Percentiles rank a stretch among this genome's conserved stretches.
These are phyloP conservation scores for Tubosaeta sp. DNA, from an alignment of 768 basidiomycete genomes.

Conservation along the genomic window DNA sequence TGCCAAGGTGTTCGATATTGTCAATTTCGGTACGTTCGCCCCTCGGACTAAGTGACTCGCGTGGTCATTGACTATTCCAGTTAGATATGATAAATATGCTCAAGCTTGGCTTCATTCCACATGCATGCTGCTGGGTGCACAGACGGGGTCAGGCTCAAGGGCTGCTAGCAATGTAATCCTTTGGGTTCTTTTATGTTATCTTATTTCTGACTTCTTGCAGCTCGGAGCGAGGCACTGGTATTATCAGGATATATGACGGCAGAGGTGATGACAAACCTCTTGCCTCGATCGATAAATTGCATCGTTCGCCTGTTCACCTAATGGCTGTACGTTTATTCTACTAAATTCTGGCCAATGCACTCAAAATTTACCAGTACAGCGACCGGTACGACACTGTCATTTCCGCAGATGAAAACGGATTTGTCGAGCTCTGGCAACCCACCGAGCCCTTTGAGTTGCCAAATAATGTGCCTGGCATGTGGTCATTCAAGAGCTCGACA, in stretches of 20 bases:
- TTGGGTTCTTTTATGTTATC: slow-evolving; percentile 10
- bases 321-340: slow-evolving; percentile 63
- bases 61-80: background rate
- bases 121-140: slow-evolving; percentile 95
- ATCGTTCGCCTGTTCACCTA: slow-evolving; percentile 85
- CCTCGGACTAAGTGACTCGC: background rate
- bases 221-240: slow-evolving; percentile 70
- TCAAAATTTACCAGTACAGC: slow-evolving; percentile 60
- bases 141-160: slow-evolving; percentile 81
- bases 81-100: slow-evolving; percentile 99
- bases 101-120: slow-evolving; percentile 80
- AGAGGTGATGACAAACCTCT: slow-evolving; percentile 80
- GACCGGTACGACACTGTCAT: slow-evolving; percentile 87
- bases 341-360: background rate
- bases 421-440: slow-evolving; percentile 96
- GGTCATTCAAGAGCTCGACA: slow-evolving; percentile 88
- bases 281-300: slow-evolving; percentile 70
- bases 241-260: slow-evolving; percentile 88
- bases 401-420: slow-evolving; percentile 91
- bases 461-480: slow-evolving; percentile 70
- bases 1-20: slow-evolving; percentile 94
- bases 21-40: slow-evolving; percentile 81
- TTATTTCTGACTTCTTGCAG: slow-evolving; percentile 37
- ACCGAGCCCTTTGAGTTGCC: slow-evolving; percentile 84
- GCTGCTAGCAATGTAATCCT: slow-evolving; percentile 79